These are phyloP conservation scores for Penicillium sclerotiorum DNA, from an alignment of 2,329 filamentous ascomycete genomes.

Conservation along the genomic window DNA sequence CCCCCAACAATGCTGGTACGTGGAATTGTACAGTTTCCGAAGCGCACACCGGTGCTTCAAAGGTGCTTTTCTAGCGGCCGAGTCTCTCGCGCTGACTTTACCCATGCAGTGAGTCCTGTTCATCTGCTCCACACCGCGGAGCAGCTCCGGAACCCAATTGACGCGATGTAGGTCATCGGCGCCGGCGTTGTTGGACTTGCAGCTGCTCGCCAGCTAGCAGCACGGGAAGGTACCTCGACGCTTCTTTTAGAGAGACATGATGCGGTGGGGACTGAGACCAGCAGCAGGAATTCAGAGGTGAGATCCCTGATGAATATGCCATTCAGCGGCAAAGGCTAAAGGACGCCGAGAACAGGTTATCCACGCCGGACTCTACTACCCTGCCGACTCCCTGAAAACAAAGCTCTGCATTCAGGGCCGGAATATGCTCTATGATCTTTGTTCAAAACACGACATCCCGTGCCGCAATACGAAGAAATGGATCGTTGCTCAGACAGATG, in stretches of 20 bases:
- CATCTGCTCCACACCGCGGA: neutral
- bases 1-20: conserved; percentile 13
- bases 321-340: neutral
- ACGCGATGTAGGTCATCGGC: conserved; percentile 58
- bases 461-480: conserved; percentile 83
- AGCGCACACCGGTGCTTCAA: conserved; percentile 10
- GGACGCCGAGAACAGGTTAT: conserved; percentile 64
- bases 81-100: conserved; percentile 58
- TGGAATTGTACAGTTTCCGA: conserved; percentile 4
- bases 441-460: conserved; percentile 66
- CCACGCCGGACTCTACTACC: conserved; percentile 94
- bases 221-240: conserved; percentile 62
- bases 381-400: conserved; percentile 74
- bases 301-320: neutral
- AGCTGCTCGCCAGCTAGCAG: conserved; percentile 71
- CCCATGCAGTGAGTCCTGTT: conserved; percentile 54
- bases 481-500: conserved; percentile 83
- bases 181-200: conserved; percentile 79
- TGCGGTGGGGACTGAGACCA: conserved; percentile 79
- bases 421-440: conserved; percentile 76
- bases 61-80: conserved; percentile 49
- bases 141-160: conserved; percentile 1
- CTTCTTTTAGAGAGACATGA: conserved; percentile 80
- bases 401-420: conserved; percentile 78
- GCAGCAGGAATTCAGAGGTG: conserved; percentile 84